Evolutionary conservation across 202 grass and related monocot genomes (phyloP).

Genomic region (Bolboschoenoplectus hybrid): DNA sequence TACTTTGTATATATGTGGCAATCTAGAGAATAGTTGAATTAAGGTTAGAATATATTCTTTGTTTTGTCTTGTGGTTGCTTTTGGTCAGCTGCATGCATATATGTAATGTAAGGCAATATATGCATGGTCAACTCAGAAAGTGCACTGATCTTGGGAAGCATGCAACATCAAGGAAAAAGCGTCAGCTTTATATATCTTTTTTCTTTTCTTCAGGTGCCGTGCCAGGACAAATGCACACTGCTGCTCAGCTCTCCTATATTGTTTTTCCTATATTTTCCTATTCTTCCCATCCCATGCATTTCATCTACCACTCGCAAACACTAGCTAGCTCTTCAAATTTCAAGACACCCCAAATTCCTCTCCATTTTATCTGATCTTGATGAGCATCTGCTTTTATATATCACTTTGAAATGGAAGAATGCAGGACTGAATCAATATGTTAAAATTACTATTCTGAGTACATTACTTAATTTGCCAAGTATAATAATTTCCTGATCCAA

Average conservation of each 20-base stretch:
- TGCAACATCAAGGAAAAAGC: slow-evolving; percentile 29
- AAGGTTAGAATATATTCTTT: slow-evolving; percentile 12
- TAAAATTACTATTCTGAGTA: not conserved
- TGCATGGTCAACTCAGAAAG: slow-evolving; percentile 42
- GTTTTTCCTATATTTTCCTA: slow-evolving; percentile 9
- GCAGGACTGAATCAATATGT: too few species aligned
- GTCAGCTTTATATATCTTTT: slow-evolving; percentile 3
- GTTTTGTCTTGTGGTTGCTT: slow-evolving; percentile 18
- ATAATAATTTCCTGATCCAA: too few species aligned
- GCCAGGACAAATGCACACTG: slow-evolving; percentile 16
- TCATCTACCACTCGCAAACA: slow-evolving; percentile 24
- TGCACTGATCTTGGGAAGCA: slow-evolving; percentile 36
- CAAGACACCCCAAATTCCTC: not conserved
- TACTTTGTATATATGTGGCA: not conserved
- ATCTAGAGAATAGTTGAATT: slow-evolving; percentile 24
- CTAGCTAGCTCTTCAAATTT: slow-evolving; percentile 17
- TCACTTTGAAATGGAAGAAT: not conserved
- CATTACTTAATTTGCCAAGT: too few species aligned
- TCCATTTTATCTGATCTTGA: slow-evolving; percentile 4
- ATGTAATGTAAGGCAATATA: slow-evolving; percentile 27
- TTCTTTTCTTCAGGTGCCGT: slow-evolving; percentile 13
- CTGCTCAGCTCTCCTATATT: not conserved
- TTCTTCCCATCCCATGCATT: slow-evolving; percentile 8
- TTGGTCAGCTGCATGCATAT: not conserved
- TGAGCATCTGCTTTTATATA: not conserved